Base-by-base conservation (phyloP, 1,284 basidiomycete genomes). In the Phellinidium pouzarii region DNA sequence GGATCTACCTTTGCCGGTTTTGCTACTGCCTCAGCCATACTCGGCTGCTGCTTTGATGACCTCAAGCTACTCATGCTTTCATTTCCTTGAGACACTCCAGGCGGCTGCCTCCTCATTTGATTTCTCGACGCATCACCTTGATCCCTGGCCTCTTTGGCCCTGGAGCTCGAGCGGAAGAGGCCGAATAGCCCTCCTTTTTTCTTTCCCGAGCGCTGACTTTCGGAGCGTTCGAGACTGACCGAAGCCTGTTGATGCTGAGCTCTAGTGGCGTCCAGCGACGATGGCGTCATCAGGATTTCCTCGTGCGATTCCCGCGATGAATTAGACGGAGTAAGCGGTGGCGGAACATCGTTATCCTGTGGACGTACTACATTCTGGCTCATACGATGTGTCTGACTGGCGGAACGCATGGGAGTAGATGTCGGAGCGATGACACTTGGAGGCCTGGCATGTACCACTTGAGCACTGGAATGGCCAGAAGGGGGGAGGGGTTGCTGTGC, bases 151-250 rank as follows among this genome's bases (percentile, higher is more conserved):
- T 58, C 62, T 58, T 68, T 69, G 29, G 63, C 63, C 3, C 66
- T 65, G 19, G 68, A 69, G 25, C 61, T 64, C 0, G 70, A 71
- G 8, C 69, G 67, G 59, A 71, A 71, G 22, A 71, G 57, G n/a
- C 64, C 62, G 43, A 70, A 66, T 37, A 71, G 60, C 12, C 67
- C 63, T 20, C 59, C 58, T 60, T 69, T 71, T 55, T 64, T 62
- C 14, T 62, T 50, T 46, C 66, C 66, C 50, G 48, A 36, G 3
- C 47, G 43, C 14, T 41, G 43, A 23, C 25, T 31, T 17, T 41
- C 37, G 26, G 50, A 43, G 31, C 44, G 45, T 31, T 46, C 27
- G 22, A 48, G 26, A 31, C 12, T 44, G 7, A 48, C 37, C 22
- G 20, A 23, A 8, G 31, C 40, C 29, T 52, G n/a, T 12, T 49